A percentile compares a stretch with the other conserved stretches of the same genome.
phyloP scores from a whole-genome alignment of 2,329 filamentous ascomycete species.

The Colletotrichum filicis region DNA sequence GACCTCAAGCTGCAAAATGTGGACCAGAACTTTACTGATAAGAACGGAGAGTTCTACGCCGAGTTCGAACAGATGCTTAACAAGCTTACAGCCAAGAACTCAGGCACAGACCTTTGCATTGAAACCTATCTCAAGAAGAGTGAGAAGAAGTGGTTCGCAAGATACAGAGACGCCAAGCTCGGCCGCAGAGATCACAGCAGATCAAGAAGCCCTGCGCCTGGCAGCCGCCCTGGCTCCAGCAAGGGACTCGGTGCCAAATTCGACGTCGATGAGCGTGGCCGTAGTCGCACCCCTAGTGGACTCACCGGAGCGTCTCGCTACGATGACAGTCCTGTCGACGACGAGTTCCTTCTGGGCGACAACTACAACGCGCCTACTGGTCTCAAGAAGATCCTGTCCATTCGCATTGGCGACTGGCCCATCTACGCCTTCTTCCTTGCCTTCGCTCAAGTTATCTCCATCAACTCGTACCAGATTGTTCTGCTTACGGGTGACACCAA shows the following conservation, averaged over 20 bases:
- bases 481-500: constrained; percentile 73
- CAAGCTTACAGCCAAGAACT: constrained; percentile 63
- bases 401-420: constrained; percentile 72
- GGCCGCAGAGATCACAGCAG: constrained; percentile 53
- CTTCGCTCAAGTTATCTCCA: constrained; percentile 71
- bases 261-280: constrained; percentile 34
- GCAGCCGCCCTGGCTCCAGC: constrained; percentile 31
- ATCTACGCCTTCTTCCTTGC: constrained; percentile 71
- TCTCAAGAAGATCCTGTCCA: constrained; percentile 61
- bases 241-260: constrained; percentile 37
- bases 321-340: constrained; percentile 39
- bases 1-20: constrained; percentile 74
- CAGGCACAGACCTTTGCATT: constrained; percentile 69
- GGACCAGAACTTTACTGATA: constrained; percentile 75
- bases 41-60: constrained; percentile 69
- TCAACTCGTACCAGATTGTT: constrained; percentile 76
- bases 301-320: constrained; percentile 40
- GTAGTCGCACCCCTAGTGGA: constrained; percentile 42
- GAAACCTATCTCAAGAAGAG: constrained; percentile 73
- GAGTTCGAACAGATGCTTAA: constrained; percentile 68
- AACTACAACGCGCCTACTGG: constrained; percentile 68
- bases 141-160: constrained; percentile 74
- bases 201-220: constrained; percentile 45
- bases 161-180: constrained; percentile 68
- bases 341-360: constrained; percentile 64